phyloP scores from a whole-genome alignment of 23 red algal species.

The Gracilaria gracilis region DNA sequence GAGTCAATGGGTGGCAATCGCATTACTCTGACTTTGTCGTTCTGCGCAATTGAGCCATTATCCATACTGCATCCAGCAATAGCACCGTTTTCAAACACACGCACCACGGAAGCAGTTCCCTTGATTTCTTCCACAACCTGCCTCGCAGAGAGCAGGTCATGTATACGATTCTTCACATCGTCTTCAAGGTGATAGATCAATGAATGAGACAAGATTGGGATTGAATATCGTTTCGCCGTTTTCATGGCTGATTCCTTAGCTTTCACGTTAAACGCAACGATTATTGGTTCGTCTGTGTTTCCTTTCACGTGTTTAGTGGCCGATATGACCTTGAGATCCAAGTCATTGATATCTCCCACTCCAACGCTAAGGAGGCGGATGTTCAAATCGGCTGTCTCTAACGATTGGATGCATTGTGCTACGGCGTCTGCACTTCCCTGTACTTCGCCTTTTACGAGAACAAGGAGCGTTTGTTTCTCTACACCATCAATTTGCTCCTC shows the following conservation, averaged over 20 bases:
- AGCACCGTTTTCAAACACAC: conserved; percentile 64
- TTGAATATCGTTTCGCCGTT: not conserved
- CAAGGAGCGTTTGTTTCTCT: conserved; percentile 26
- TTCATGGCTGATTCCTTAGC: conserved; percentile 38
- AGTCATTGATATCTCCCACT: conserved; percentile 78
- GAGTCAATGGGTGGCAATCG: conserved; percentile 31
- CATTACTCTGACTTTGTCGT: conserved; percentile 51
- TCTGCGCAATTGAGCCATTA: conserved; percentile 32
- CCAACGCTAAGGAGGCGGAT: conserved; percentile 71
- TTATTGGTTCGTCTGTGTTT: conserved; percentile 53
- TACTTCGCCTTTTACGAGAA: conserved; percentile 79
- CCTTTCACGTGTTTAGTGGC: conserved; percentile 29
- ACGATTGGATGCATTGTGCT: conserved; percentile 60
- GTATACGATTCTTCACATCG: conserved; percentile 34
- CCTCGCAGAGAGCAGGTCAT: not conserved
- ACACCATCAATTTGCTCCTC: not conserved
- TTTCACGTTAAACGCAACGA: conserved; percentile 77
- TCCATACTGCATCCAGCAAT: conserved; percentile 58
- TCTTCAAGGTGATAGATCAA: conserved; percentile 79
- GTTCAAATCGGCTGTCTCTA: conserved; percentile 49
- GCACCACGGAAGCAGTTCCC: conserved; percentile 38
- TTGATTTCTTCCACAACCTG: not conserved
- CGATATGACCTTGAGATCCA: conserved; percentile 78
- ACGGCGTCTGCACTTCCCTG: conserved; percentile 89
- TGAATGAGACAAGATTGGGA: conserved; percentile 47